Percentiles rank a stretch among this genome's conserved stretches.
These are phyloP conservation scores for Hygrocybe coccinea DNA, from an alignment of 768 basidiomycete genomes.

Conservation along the genomic window DNA sequence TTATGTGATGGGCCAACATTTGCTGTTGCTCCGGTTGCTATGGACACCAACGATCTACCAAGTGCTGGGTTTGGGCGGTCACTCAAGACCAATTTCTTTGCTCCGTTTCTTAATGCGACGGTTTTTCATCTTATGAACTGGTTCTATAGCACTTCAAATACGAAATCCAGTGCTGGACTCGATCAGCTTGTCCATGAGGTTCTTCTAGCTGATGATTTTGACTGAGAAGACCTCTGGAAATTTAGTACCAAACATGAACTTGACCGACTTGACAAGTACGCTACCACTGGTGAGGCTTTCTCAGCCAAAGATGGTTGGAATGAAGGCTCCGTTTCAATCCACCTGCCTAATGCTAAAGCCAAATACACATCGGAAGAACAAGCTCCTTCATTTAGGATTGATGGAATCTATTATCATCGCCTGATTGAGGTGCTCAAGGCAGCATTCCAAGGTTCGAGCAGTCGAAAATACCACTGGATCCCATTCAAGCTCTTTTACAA, in stretches of 20 bases:
- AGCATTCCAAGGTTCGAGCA: conserved; percentile 1
- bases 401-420: conserved; percentile 18
- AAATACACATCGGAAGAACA: conserved; percentile 14
- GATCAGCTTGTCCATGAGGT: conserved; percentile 26
- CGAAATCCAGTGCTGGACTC: conserved; percentile 26
- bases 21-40: background rate
- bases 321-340: conserved; percentile 19
- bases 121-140: conserved; percentile 29
- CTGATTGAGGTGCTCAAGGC: conserved; percentile 18
- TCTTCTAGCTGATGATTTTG: conserved; percentile 22
- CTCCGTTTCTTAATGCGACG: conserved; percentile 23
- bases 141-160: conserved; percentile 25
- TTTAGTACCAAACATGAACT: conserved; percentile 20
- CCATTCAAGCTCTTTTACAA: conserved; percentile 20
- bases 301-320: conserved; percentile 20
- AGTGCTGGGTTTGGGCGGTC: background rate
- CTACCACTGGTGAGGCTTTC: conserved; percentile 6
- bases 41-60: conserved; percentile 1
- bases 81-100: conserved; percentile 6
- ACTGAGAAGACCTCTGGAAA: conserved; percentile 10
- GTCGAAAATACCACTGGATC: conserved; percentile 14
- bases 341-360: conserved; percentile 19
- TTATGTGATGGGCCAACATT: conserved; percentile 11
- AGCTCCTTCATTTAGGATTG: conserved; percentile 16
- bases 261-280: conserved; percentile 9